A percentile compares a stretch with the other conserved stretches of the same genome.
Conservation (phyloP, 305 asterid genomes). For the Fraxinus ornus region DNA sequence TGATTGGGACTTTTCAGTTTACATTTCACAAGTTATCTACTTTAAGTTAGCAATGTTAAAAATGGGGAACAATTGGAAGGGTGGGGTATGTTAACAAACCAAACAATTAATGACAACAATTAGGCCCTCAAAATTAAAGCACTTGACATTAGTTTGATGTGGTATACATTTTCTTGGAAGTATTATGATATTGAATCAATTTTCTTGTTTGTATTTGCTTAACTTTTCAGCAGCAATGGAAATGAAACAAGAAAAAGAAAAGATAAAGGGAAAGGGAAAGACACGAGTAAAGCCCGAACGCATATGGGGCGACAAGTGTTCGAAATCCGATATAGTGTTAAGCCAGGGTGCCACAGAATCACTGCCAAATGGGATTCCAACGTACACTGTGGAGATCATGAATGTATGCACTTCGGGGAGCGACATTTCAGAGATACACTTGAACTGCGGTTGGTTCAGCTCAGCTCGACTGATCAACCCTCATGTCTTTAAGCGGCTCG, state of each 20-base stretch:
- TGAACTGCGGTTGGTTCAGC: constrained; percentile 94
- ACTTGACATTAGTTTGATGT: not conserved
- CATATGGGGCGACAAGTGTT: constrained; percentile 76
- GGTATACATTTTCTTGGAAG: not conserved
- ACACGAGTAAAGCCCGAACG: constrained; percentile 54
- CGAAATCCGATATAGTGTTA: constrained; percentile 62
- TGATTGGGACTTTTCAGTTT: not conserved
- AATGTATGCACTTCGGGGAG: constrained; percentile 75
- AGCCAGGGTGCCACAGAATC: constrained; percentile 77
- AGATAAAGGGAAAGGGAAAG: not conserved
- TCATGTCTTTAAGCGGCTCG: constrained; percentile 62
- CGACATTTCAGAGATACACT: constrained; percentile 64
- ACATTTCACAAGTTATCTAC: not conserved
- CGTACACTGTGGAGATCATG: constrained; percentile 82
- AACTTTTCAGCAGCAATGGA: constrained; percentile 15
- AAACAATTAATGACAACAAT: not conserved
- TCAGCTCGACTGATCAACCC: constrained; percentile 85
- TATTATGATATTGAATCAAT: constrained; percentile 13
- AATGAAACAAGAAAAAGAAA: not conserved
- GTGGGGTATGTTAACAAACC: not conserved
- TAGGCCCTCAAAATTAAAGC: not conserved
- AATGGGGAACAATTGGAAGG: not conserved
- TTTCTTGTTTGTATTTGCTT: constrained; percentile 21
- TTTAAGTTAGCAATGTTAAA: not conserved
- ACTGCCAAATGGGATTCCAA: constrained; percentile 81